These are phyloP conservation scores for Craspedostauros australis DNA, from an alignment of 108 stramenopile genomes.

Conservation along the genomic window DNA sequence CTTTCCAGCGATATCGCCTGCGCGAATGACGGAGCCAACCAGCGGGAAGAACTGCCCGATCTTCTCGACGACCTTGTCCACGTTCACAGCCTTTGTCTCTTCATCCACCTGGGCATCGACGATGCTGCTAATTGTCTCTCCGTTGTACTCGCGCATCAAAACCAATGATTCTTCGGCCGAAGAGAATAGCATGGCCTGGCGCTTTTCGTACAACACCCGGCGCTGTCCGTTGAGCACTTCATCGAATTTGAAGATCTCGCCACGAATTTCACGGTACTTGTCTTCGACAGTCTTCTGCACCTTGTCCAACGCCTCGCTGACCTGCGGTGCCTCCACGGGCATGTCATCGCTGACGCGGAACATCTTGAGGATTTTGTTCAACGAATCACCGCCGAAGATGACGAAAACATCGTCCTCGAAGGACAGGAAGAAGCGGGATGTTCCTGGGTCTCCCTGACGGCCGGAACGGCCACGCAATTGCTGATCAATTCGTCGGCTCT, in stretches of 20 bases:
- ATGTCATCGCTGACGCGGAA: slow-evolving; percentile 89
- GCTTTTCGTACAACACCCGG: slow-evolving; percentile 57
- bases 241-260: slow-evolving; percentile 80
- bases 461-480: slow-evolving; percentile 93
- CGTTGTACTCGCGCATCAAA: slow-evolving; percentile 59
- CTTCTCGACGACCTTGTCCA: slow-evolving; percentile 68
- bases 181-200: slow-evolving; percentile 50
- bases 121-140: slow-evolving; percentile 59
- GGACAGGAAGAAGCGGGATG: slow-evolving; percentile 88
- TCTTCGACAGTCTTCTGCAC: slow-evolving; percentile 83
- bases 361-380: slow-evolving; percentile 75
- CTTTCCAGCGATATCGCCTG: slow-evolving; percentile 40
- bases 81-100: slow-evolving; percentile 51
- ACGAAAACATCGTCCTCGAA: slow-evolving; percentile 97
- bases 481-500: slow-evolving; percentile 88
- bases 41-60: slow-evolving; percentile 81
- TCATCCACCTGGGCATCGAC: slow-evolving; percentile 68
- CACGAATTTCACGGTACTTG: slow-evolving; percentile 81
- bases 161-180: slow-evolving; percentile 52
- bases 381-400: slow-evolving; percentile 82
- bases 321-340: slow-evolving; percentile 85
- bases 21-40: slow-evolving; percentile 35
- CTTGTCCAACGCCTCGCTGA: slow-evolving; percentile 76
- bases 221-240: slow-evolving; percentile 79
- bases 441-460: slow-evolving; percentile 93